Base-by-base conservation (phyloP, 208 protist species). In the Porcisia hertigi region DNA sequence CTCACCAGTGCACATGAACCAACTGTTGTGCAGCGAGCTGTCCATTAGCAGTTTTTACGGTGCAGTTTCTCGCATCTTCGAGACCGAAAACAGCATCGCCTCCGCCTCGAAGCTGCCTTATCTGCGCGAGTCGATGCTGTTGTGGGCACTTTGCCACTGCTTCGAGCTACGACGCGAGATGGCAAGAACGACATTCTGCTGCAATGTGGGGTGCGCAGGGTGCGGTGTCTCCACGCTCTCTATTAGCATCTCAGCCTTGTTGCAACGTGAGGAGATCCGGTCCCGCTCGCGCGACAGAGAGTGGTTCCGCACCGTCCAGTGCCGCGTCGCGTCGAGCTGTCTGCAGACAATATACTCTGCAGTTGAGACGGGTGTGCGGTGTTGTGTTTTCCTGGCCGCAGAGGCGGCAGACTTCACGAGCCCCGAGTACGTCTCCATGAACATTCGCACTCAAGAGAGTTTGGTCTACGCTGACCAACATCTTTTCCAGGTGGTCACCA, bases 61-160 rank as follows among this genome's bases (percentile, higher is more conserved):
- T 1, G 77, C 71, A 0, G 47, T 81, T 8, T 43, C 43, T 25
- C 41, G n/a, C 25, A 20, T 81, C 49, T 76, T 81, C 11, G 47
- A 41, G 45, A 23, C 16, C 53, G 45, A 49, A 2, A 45, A 20
- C 11, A 36, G 9, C 12, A 9, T 57, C 9, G 8, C 67, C 14
- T 16, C 53, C 20, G n/a, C 34, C 5, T 36, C 69, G 47, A 47
- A 76, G 11, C 53, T 78, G 8, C 69, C 73, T 20, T 53, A 53
- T 20, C 57, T 73, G 36, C 43, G 55, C 4, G 84, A 87, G 54
- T 65, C 71, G 69, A 64, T 76, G 57, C 49, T 80, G 25, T 57
- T 92, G 30, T 89, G 85, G 88, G 73, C 77, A 23, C 43, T 83
- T 12, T 92, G 84, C 69, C 73, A 88, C 16, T 76, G 87, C 57